These are phyloP conservation scores for Bipolaris gigantea DNA, from an alignment of 2,329 filamentous ascomycete species.

Conservation along the genomic window DNA sequence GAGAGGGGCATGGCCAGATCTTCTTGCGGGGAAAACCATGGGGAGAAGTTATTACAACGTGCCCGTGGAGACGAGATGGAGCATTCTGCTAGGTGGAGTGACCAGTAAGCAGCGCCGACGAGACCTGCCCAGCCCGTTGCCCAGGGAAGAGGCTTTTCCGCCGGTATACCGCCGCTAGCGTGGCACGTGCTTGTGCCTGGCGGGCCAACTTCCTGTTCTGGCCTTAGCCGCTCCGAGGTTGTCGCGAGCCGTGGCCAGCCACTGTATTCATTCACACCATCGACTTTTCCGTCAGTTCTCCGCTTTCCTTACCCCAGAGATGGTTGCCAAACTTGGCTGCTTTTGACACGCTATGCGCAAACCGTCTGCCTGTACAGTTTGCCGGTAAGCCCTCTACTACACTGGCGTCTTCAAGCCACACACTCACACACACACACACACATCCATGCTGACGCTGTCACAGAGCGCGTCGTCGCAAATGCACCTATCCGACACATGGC, in stretches of 20 bases:
- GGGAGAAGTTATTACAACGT: slow-evolving; percentile 5
- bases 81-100: slow-evolving; percentile 2
- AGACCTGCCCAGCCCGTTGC: slow-evolving; percentile 6
- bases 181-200: not conserved
- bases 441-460: slow-evolving; percentile 7
- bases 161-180: slow-evolving; percentile 21
- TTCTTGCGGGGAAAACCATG: slow-evolving; percentile 25
- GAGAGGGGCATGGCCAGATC: slow-evolving; percentile 15
- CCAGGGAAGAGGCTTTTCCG: slow-evolving; percentile 21
- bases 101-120: slow-evolving; percentile 15
- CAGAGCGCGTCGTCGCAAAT: slow-evolving; percentile 29
- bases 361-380: slow-evolving; percentile 27
- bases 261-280: not conserved
- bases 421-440: too few species aligned
- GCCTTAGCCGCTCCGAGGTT: not conserved
- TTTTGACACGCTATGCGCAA: slow-evolving; percentile 22
- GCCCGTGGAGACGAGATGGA: slow-evolving; percentile 26
- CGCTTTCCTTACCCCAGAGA: slow-evolving; percentile 15
- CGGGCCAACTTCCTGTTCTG: slow-evolving; percentile 6
- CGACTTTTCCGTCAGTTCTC: slow-evolving; percentile 16
- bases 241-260: slow-evolving; percentile 4
- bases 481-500: slow-evolving; percentile 21
- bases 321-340: slow-evolving; percentile 11
- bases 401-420: not conserved
- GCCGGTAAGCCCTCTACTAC: slow-evolving; percentile 21